phyloP scores from a whole-genome alignment of 495 filamentous ascomycete genomes.

The Extremus antarcticus region DNA sequence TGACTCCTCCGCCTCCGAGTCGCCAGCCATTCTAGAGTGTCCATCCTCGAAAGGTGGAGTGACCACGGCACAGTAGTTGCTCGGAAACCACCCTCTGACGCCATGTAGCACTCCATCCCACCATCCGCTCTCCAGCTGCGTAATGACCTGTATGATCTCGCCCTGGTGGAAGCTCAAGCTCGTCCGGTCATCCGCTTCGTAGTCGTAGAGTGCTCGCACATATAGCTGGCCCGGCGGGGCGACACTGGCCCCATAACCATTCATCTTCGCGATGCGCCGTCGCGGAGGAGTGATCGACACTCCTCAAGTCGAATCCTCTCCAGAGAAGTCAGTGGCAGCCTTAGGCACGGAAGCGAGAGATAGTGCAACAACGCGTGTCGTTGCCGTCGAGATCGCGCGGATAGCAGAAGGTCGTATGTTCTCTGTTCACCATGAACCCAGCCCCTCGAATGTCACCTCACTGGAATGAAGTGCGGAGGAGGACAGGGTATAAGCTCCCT shows the following conservation, averaged over 20 bases:
- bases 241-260: conserved; percentile 54
- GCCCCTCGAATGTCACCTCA: too few relatives aligned
- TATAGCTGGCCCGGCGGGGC: conserved; percentile 71
- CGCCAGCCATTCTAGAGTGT: conserved; percentile 20
- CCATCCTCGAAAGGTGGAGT: conserved; percentile 53
- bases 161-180: conserved; percentile 92
- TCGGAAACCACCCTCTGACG: conserved; percentile 94
- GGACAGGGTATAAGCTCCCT: background rate
- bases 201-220: conserved; percentile 93
- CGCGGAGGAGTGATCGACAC: background rate
- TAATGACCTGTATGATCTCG: conserved; percentile 95
- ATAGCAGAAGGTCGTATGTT: background rate
- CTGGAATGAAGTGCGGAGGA: background rate
- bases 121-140: conserved; percentile 95
- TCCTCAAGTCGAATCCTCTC: background rate
- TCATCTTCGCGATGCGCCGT: conserved; percentile 40
- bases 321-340: background rate
- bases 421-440: too few relatives aligned
- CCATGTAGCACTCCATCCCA: conserved; percentile 97
- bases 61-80: conserved; percentile 91
- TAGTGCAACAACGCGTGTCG: too few relatives aligned
- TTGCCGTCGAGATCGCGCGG: too few relatives aligned
- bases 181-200: conserved; percentile 90
- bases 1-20: conserved; percentile 39
- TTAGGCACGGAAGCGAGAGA: too few relatives aligned